phyloP scores from a whole-genome alignment of 2,329 filamentous ascomycete species.

The Ilyonectria destructans region DNA sequence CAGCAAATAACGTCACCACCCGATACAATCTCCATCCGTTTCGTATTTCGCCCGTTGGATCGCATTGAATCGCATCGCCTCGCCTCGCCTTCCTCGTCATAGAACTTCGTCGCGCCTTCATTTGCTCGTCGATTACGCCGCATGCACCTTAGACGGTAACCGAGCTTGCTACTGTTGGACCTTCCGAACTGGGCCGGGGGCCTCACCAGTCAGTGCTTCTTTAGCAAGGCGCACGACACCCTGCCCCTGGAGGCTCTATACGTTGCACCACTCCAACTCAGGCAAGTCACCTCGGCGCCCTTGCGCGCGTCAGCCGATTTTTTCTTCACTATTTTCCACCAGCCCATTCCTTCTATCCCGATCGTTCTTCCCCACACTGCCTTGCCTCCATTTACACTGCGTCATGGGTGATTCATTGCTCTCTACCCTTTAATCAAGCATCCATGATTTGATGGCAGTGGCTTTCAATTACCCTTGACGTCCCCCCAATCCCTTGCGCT shows the following conservation, averaged over 20 bases:
- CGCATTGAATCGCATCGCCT: slow-evolving; percentile 37
- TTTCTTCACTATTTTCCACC: slow-evolving; percentile 23
- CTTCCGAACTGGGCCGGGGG: slow-evolving; percentile 35
- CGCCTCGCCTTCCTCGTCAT: slow-evolving; percentile 35
- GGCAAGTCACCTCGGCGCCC: slow-evolving; percentile 41
- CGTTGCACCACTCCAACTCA: slow-evolving; percentile 23
- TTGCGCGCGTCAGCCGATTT: slow-evolving; percentile 20
- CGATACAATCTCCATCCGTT: slow-evolving; percentile 16
- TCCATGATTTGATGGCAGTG: slow-evolving; percentile 20
- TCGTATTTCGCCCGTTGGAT: slow-evolving; percentile 17
- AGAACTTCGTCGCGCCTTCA: slow-evolving; percentile 8
- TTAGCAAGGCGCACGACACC: slow-evolving; percentile 26
- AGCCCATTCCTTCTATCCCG: slow-evolving; percentile 33
- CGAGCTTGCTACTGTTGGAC: slow-evolving; percentile 28
- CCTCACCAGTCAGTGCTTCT: slow-evolving; percentile 26
- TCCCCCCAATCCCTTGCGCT: slow-evolving; percentile 15
- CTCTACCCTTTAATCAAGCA: slow-evolving; percentile 33
- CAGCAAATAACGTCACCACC: slow-evolving; percentile 39
- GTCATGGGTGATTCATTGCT: slow-evolving; percentile 32
- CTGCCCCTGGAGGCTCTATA: slow-evolving; percentile 29
- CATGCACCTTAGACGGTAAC: slow-evolving; percentile 42
- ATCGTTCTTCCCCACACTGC: slow-evolving; percentile 36
- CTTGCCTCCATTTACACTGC: slow-evolving; percentile 27
- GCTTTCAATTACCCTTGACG: slow-evolving; percentile 17
- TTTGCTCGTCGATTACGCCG: slow-evolving; percentile 27